Percentiles rank a stretch among this genome's conserved stretches.
phyloP scores from a whole-genome alignment of 2,329 filamentous ascomycete genomes.

The Trichoderma atroviride region DNA sequence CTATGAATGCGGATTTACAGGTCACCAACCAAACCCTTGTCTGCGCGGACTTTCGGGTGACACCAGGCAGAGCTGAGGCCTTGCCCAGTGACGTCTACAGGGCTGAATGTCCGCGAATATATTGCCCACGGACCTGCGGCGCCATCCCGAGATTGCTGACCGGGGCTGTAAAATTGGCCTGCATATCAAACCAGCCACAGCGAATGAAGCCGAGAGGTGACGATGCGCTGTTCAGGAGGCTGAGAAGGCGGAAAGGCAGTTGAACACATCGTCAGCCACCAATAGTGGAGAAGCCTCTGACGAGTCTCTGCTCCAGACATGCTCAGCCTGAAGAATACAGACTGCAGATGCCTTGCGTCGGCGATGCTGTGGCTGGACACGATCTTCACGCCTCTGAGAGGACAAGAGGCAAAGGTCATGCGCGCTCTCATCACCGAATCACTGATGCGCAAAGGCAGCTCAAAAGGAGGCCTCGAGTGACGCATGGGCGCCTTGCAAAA shows the following conservation, averaged over 20 bases:
- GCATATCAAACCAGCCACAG: neutral
- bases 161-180: neutral
- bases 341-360: neutral
- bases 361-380: neutral
- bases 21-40: neutral
- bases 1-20: neutral
- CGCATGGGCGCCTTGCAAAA: neutral
- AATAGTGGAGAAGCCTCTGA: neutral
- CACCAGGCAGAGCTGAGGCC: neutral
- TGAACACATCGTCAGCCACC: neutral
- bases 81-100: slow-evolving; percentile 1
- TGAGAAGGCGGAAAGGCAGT: neutral
- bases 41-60: neutral
- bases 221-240: neutral
- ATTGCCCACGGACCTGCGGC: neutral
- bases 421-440: neutral
- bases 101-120: neutral
- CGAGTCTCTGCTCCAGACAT: neutral
- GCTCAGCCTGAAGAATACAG: neutral
- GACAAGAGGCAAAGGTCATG: neutral
- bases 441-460: neutral
- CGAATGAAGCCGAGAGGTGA: neutral
- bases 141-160: slow-evolving; percentile 5
- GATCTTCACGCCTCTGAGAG: neutral
- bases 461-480: neutral